A percentile compares a stretch with the other conserved stretches of the same genome.
These are phyloP conservation scores for Acidomyces sp. DNA, from an alignment of 495 filamentous ascomycete species.

Conservation along the genomic window DNA sequence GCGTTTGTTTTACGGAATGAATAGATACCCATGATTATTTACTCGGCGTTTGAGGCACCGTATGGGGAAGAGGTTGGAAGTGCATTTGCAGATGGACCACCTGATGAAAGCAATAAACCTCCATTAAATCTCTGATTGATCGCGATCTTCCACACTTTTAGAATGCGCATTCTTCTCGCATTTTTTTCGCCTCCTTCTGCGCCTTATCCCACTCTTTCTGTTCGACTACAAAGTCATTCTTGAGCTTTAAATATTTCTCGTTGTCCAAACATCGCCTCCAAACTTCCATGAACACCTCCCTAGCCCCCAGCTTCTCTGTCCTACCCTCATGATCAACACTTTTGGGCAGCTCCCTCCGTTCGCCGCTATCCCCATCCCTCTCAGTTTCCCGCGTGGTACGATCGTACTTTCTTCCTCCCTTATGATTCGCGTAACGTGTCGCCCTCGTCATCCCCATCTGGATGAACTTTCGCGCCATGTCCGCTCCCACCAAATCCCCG, in stretches of 20 bases:
- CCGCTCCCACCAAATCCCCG: conserved; percentile 42
- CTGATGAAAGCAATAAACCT: too few species aligned
- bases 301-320: conserved; percentile 26
- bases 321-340: conserved; percentile 19
- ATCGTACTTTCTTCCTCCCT: conserved; percentile 37
- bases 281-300: conserved; percentile 28
- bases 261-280: conserved; percentile 32
- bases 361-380: conserved; percentile 17
- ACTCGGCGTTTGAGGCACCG: too few species aligned
- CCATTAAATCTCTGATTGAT: too few species aligned
- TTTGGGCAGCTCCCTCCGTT: conserved; percentile 20
- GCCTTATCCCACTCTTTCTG: conserved; percentile 31
- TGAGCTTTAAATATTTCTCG: conserved; percentile 31
- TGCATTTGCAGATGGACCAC: too few species aligned
- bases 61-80: too few species aligned
- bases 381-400: conserved; percentile 21
- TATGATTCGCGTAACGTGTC: conserved; percentile 38
- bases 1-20: too few species aligned
- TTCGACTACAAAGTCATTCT: conserved; percentile 29
- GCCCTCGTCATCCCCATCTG: conserved; percentile 44
- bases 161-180: too few species aligned
- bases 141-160: too few species aligned
- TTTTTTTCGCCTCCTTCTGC: conserved; percentile 13
- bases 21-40: too few species aligned
- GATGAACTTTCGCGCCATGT: conserved; percentile 41